Evolutionary conservation across 352 stramenopile genomes (phyloP), one percentile per base, ranked within the genome.

Genomic region (Phytophthora megakarya): DNA sequence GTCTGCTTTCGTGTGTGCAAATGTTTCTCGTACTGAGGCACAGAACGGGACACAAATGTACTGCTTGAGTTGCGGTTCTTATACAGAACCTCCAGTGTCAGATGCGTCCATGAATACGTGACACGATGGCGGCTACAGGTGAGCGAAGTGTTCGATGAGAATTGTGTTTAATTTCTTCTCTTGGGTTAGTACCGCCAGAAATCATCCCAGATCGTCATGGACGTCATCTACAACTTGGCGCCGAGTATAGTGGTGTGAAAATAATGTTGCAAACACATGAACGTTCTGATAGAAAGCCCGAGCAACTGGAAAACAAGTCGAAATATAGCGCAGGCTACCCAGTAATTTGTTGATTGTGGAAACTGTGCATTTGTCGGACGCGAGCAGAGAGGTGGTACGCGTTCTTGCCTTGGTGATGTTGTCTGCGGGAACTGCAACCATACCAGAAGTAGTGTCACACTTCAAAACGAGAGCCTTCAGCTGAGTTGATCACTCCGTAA

Each of bases 261-360:
- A 66, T 6, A 13, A 25, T 32, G 16, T 2, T 9, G 30, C 28
- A 45, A 54, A 60, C 0, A n/a, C 47, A 48, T 63, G 52, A 0
- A 69, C 13, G 15, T 56, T 50, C 28, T 63, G 51, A 5, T 47
- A 69, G 12, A 63, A 64, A 7, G 61, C 1, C 26, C 61, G 44
- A 0, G 61, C 50, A 1, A 46, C 2, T 0, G 45, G 61, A 37
- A 70, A 70, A 19, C 46, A 59, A 3, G 33, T 64, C 6, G 33
- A 33, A 11, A 66, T 42, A 26, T 70, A 54, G 3, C 62, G 54
- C 8, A 71, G 12, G 12, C 42, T 61, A 1, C 55, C 48, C 0
- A 71, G 15, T 0, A 71, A 11, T 25, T 62, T 47, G 15, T 58
- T 43, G 0, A 71, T 10, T 0, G 18, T 25, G 9, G 43, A 44